These are phyloP conservation scores for Leptosphaerulina australis DNA, from an alignment of 2,329 filamentous ascomycete species.

Conservation along the genomic window DNA sequence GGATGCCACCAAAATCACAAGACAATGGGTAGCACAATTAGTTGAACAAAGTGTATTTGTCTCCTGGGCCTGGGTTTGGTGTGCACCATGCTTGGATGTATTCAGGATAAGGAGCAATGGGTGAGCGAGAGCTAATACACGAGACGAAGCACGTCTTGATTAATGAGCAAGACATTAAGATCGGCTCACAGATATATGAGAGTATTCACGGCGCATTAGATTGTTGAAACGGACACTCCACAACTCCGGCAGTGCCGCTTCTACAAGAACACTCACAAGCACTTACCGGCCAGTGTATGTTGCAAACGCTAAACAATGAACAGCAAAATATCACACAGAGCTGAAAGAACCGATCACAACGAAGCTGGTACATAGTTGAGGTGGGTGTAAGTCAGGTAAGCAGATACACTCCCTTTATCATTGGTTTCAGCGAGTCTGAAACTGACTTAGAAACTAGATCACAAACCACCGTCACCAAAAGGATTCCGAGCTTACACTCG, in stretches of 20 bases:
- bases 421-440: not conserved
- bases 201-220: not conserved
- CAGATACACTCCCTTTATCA: not conserved
- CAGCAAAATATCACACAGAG: not conserved
- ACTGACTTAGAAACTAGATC: slow-evolving; percentile 3
- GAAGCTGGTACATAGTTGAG: not conserved
- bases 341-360: not conserved
- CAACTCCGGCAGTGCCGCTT: not conserved
- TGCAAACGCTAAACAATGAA: not conserved
- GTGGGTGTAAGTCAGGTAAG: not conserved
- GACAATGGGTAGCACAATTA: not conserved
- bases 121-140: not conserved
- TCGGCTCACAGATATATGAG: not conserved
- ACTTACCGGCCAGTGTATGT: not conserved
- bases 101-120: not conserved
- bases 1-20: not conserved
- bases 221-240: not conserved
- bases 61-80: not conserved
- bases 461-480: not conserved
- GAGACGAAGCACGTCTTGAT: not conserved
- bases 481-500: not conserved
- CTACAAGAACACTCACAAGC: not conserved
- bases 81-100: not conserved
- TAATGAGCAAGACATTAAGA: not conserved
- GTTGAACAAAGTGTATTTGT: not conserved